These are phyloP conservation scores for Phytophthora nicotianae DNA, from an alignment of 352 stramenopile species.

Conservation along the genomic window DNA sequence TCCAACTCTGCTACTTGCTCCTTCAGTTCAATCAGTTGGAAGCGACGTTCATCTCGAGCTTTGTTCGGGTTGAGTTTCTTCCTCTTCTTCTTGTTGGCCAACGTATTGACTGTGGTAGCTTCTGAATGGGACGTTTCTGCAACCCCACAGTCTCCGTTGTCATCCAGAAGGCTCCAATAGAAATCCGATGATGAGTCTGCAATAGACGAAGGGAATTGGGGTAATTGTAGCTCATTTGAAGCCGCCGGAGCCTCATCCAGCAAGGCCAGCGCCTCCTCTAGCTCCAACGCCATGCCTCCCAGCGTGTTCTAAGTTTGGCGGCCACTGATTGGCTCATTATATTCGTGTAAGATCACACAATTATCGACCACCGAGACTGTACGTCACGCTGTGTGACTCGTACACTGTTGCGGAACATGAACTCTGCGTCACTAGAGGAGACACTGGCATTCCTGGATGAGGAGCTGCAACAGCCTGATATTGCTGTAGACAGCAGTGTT, in stretches of 20 bases:
- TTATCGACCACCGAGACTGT: slow-evolving; percentile 1
- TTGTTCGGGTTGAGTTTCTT: slow-evolving; percentile 38
- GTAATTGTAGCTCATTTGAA: not conserved
- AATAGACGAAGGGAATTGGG: not conserved
- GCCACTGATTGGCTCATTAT: not conserved
- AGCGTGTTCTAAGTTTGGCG: slow-evolving; percentile 2
- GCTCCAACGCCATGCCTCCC: slow-evolving; percentile 8
- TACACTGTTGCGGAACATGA: slow-evolving; percentile 13
- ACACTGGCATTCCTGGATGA: slow-evolving; percentile 15
- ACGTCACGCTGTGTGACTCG: no score
- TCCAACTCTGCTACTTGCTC: slow-evolving; percentile 23
- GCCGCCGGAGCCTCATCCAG: slow-evolving; percentile 13
- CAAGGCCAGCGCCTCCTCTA: slow-evolving; percentile 26
- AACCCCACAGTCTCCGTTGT: not conserved
- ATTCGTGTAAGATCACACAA: slow-evolving; percentile 5
- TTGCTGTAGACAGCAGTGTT: not conserved
- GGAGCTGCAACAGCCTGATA: slow-evolving; percentile 1
- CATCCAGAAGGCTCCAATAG: slow-evolving; percentile 1
- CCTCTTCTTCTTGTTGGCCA: slow-evolving; percentile 10
- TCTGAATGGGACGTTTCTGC: not conserved
- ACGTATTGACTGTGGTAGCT: not conserved
- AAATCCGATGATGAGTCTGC: not conserved
- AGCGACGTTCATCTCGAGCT: slow-evolving; percentile 33
- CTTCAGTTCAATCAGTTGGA: slow-evolving; percentile 27
- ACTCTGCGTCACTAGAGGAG: slow-evolving; percentile 20